Evolutionary conservation across 805 yeast genomes (phyloP).

Genomic region (Blastobotrys peoriensis): DNA sequence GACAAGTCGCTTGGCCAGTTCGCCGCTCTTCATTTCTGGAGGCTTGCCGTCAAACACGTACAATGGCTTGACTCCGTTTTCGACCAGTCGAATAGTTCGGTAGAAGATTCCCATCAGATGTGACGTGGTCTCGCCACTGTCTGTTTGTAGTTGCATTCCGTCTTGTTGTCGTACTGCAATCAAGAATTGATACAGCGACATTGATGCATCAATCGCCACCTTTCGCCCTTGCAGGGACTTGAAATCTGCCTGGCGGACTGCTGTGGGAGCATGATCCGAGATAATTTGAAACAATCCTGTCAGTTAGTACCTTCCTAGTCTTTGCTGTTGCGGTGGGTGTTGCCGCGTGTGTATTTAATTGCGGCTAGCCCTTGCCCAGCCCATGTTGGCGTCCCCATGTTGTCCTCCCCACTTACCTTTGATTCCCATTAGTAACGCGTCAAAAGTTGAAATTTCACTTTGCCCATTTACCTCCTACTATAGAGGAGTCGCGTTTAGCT

Average conservation of each 20-base stretch:
- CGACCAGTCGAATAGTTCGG: constrained; percentile 83
- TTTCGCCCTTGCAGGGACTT: constrained; percentile 86
- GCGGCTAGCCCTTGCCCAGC: background rate
- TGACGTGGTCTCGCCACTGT: constrained; percentile 82
- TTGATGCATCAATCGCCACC: constrained; percentile 86
- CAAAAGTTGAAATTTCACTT: no score
- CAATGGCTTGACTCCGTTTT: constrained; percentile 91
- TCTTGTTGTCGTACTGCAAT: constrained; percentile 96
- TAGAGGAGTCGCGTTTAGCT: no score
- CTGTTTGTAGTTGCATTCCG: constrained; percentile 87
- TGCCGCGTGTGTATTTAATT: background rate
- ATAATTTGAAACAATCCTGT: constrained; percentile 78
- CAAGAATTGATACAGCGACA: constrained; percentile 92
- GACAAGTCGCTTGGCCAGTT: constrained; percentile 75
- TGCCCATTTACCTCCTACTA: no score
- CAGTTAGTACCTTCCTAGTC: background rate
- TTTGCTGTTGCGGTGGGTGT: background rate
- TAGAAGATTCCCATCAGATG: constrained; percentile 97
- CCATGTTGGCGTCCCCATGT: background rate
- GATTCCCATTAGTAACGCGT: no score
- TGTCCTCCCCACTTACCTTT: background rate
- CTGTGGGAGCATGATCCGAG: constrained; percentile 82
- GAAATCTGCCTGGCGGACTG: constrained; percentile 72
- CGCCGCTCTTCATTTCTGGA: constrained; percentile 89
- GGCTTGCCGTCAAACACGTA: constrained; percentile 98